Evolutionary conservation across 371 early-diverging fungal genomes (phyloP).

Genomic region (Saksenaea vasiformis): DNA sequence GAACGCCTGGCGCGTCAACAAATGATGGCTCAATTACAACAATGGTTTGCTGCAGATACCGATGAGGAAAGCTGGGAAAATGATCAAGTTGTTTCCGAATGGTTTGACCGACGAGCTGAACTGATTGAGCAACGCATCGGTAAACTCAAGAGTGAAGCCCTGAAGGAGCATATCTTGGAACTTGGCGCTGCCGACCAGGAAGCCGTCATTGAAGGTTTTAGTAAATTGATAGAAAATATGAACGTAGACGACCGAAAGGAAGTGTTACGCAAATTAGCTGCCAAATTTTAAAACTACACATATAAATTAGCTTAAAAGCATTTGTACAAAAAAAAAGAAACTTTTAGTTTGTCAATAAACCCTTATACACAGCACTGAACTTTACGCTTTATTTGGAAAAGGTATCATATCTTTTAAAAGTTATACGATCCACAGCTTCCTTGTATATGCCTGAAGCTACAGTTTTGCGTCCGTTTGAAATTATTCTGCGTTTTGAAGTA

Average conservation of each 20-base stretch:
- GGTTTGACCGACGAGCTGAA: slow-evolving; percentile 63
- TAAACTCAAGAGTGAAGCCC: slow-evolving; percentile 43
- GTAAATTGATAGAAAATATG: slow-evolving; percentile 43
- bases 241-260: slow-evolving; percentile 39
- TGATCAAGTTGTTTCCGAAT: slow-evolving; percentile 59
- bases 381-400: no score
- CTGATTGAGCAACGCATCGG: slow-evolving; percentile 49
- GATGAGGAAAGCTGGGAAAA: slow-evolving; percentile 43
- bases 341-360: no score
- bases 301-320: no score
- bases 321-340: slow-evolving; percentile 1
- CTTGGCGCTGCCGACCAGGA: slow-evolving; percentile 45
- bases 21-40: slow-evolving; percentile 46
- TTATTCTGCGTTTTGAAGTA: no score
- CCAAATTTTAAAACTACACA: slow-evolving; percentile 37
- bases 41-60: slow-evolving; percentile 61
- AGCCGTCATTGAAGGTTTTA: slow-evolving; percentile 55
- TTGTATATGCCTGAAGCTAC: no score
- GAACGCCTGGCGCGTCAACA: slow-evolving; percentile 48
- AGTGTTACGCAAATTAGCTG: slow-evolving; percentile 41
- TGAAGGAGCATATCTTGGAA: slow-evolving; percentile 32
- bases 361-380: no score
- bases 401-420: no score
- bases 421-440: no score
- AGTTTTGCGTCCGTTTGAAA: no score